Percentiles rank a stretch among this genome's conserved stretches.
Conservation (phyloP, 2,329 filamentous ascomycete species). For the Colletotrichum chlorophyti region DNA sequence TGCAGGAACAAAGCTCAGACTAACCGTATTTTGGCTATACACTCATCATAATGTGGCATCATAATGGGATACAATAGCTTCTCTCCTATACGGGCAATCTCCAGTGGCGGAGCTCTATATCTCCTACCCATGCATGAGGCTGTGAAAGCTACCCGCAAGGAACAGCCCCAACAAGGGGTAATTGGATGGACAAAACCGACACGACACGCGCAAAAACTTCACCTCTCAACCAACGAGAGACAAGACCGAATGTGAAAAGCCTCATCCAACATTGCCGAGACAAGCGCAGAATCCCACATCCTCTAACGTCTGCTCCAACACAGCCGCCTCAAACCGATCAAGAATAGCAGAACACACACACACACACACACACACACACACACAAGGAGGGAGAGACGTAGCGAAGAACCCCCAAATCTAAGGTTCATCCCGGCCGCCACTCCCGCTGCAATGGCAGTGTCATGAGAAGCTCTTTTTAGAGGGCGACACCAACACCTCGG, state of each 20-base stretch:
- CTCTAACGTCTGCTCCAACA: background rate
- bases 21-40: background rate
- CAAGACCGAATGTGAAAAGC: background rate
- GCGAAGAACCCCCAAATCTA: slow-evolving; percentile 3
- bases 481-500: no score
- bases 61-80: no score
- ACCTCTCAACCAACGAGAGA: background rate
- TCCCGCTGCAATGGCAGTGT: slow-evolving; percentile 1
- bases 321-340: background rate
- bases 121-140: slow-evolving; percentile 7
- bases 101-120: background rate
- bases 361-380: no score
- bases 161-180: background rate
- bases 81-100: background rate
- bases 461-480: no score
- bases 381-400: no score
- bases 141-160: slow-evolving; percentile 14
- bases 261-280: background rate
- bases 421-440: slow-evolving; percentile 23
- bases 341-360: slow-evolving; percentile 10
- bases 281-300: slow-evolving; percentile 1
- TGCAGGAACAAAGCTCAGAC: slow-evolving; percentile 13
- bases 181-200: background rate
- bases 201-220: background rate
- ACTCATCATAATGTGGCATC: background rate